Evolutionary conservation across 352 stramenopile genomes (phyloP).

Genomic region (Phytophthora hibernalis): DNA sequence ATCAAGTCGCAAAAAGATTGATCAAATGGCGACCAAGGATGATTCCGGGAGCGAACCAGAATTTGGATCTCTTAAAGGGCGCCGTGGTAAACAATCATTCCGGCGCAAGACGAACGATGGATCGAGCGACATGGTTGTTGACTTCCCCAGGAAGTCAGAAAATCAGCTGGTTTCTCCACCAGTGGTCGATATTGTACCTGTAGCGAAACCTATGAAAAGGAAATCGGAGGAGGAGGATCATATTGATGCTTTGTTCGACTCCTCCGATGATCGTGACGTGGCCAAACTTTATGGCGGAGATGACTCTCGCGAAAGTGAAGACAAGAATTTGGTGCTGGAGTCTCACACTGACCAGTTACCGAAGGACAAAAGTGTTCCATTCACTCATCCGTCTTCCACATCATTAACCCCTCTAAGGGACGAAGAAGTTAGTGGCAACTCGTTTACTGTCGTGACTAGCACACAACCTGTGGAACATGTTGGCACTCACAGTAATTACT

Average conservation of each 20-base stretch:
- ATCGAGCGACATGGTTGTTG: background rate
- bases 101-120: conserved; percentile 11
- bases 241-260: conserved; percentile 79
- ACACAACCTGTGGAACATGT: conserved; percentile 6
- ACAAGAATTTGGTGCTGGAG: background rate
- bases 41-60: conserved; percentile 26
- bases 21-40: conserved; percentile 2
- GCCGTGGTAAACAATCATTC: conserved; percentile 19
- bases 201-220: conserved; percentile 3
- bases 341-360: background rate
- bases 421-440: conserved; percentile 7
- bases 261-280: conserved; percentile 56
- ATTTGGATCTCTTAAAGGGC: conserved; percentile 26
- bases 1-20: conserved; percentile 31
- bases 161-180: background rate
- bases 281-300: conserved; percentile 31
- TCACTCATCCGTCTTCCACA: conserved; percentile 9
- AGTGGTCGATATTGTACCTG: conserved; percentile 22
- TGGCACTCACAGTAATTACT: background rate
- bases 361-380: conserved; percentile 5
- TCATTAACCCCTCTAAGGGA: conserved; percentile 8
- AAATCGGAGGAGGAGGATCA: conserved; percentile 43
- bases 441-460: background rate
- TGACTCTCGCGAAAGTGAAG: background rate
- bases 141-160: conserved; percentile 1